Percentiles rank a stretch among this genome's conserved stretches.
These are phyloP conservation scores for Agapanthus africanus DNA, from an alignment of 106 monocot species.

Conservation along the genomic window DNA sequence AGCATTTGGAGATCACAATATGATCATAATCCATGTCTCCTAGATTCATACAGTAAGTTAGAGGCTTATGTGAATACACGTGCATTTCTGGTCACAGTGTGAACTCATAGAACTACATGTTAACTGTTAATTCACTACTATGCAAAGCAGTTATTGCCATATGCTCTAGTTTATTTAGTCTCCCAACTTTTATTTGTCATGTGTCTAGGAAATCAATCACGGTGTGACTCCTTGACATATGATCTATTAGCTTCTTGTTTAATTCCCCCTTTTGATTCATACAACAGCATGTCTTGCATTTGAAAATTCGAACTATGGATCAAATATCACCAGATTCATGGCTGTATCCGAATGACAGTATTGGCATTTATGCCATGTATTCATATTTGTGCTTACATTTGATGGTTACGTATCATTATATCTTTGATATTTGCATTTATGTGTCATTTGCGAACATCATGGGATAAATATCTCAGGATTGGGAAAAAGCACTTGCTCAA, in stretches of 20 bases:
- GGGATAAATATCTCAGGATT: too few species aligned
- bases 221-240: too few species aligned
- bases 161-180: background rate
- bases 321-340: too few species aligned
- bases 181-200: background rate
- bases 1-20: too few species aligned
- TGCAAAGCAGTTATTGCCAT: background rate
- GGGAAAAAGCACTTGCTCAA: too few species aligned
- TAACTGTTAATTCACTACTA: background rate
- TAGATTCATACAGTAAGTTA: background rate
- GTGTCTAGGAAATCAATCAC: background rate
- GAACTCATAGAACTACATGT: background rate
- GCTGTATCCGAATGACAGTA: too few species aligned
- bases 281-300: background rate
- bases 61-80: background rate
- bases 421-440: background rate
- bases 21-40: too few species aligned
- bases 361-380: background rate
- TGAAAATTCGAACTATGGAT: background rate
- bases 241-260: background rate
- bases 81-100: background rate
- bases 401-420: background rate
- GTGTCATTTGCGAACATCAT: too few species aligned
- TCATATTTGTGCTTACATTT: background rate
- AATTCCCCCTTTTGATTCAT: background rate